Conservation (phyloP, 2,329 filamentous ascomycete genomes). For the Chaetomiaceae sp. region DNA sequence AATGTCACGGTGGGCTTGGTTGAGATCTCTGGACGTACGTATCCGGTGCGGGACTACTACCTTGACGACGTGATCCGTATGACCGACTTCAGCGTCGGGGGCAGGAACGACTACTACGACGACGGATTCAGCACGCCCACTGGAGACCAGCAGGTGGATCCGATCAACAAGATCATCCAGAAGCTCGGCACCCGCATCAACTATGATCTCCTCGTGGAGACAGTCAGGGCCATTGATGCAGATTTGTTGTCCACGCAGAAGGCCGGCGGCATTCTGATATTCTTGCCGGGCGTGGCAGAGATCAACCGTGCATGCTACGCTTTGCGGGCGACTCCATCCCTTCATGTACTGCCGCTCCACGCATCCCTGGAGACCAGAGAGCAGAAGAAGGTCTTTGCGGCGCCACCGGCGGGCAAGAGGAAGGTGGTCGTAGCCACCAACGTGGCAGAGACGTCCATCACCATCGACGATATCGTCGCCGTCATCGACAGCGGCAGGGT, state of each 20-base stretch:
- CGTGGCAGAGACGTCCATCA: conserved; percentile 96
- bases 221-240: conserved; percentile 73
- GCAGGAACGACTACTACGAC: conserved; percentile 34
- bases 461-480: conserved; percentile 92
- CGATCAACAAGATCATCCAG: conserved; percentile 64
- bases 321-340: conserved; percentile 51
- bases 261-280: conserved; percentile 88
- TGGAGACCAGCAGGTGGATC: conserved; percentile 40
- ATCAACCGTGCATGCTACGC: conserved; percentile 74
- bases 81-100: conserved; percentile 58
- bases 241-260: conserved; percentile 59
- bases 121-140: conserved; percentile 30
- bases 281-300: conserved; percentile 85
- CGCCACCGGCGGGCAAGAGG: conserved; percentile 69
- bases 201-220: conserved; percentile 76
- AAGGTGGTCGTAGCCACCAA: conserved; percentile 96
- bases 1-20: conserved; percentile 64
- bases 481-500: conserved; percentile 94
- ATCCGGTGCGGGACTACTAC: conserved; percentile 83
- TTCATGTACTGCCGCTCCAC: conserved; percentile 82
- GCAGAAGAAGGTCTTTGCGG: conserved; percentile 78
- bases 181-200: conserved; percentile 79
- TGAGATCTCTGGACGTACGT: conserved; percentile 83
- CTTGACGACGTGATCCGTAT: conserved; percentile 79
- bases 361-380: conserved; percentile 85